Evolutionary conservation across 805 yeast species (phyloP), one percentile per base, ranked within the genome.

Genomic region (Isabelozyma rhagii): DNA sequence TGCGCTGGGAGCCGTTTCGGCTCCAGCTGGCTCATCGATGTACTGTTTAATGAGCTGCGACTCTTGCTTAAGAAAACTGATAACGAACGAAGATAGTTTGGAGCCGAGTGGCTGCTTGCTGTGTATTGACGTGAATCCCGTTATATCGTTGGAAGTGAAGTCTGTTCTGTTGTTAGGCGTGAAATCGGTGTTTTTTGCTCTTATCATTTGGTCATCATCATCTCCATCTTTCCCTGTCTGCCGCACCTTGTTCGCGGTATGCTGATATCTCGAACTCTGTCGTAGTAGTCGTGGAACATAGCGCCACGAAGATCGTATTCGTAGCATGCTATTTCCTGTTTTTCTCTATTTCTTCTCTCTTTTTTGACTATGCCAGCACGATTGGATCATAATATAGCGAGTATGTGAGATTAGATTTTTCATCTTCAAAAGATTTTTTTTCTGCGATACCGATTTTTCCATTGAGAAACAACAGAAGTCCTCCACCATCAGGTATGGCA

Each of bases 401-500:
- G 25, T 21, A 21, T 21, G 4, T 43, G 36, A n/a, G n/a, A 9
- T n/a, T 39, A 15, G 15, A 17, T 11, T 40, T 40, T 40, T 14
- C 21, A 11, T 15, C 8, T 39, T 18, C n/a, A 18, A 8, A 18
- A 17, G 11, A 15, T 40, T 14, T 40, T 40, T 40, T 18, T 40
- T 40, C 17, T 40, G 14, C 27, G 13, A 15, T 39, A 15, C 18
- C 14, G 15, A 11, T 39, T n/a, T 9, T 39, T 13, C 25, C 25
- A 21, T 21, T 21, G 25, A 21, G 25, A 21, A 21, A 21, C 25
- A 21, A 21, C 25, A 21, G 25, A 21, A 21, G 25, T 21, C 36
- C 36, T 31, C 36, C 36, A 31, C 13, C 36, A 6, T 5, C 39
- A 27, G 44, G 13, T 36, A 73, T 74, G 79, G 71, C 79, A 13